A percentile compares a stretch with the other conserved stretches of the same genome.
These are phyloP conservation scores for Fusarium camptoceras DNA, from an alignment of 2,329 filamentous ascomycete genomes.

Conservation along the genomic window DNA sequence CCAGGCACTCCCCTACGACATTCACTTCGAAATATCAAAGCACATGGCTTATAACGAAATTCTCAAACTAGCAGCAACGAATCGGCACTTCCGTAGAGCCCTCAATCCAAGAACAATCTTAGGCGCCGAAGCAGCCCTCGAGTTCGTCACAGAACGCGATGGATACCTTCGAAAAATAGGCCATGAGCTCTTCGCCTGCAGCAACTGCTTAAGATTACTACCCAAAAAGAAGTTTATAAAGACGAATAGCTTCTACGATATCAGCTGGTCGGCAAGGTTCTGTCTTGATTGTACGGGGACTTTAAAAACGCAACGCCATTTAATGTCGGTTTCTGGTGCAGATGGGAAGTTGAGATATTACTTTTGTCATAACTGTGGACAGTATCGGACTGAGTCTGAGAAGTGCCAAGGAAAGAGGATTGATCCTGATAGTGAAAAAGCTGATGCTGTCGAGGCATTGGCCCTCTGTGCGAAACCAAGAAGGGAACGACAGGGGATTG, in stretches of 20 bases:
- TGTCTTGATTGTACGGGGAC: slow-evolving; percentile 37
- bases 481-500: slow-evolving; percentile 2
- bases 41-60: slow-evolving; percentile 17
- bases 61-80: slow-evolving; percentile 24
- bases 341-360: slow-evolving; percentile 27
- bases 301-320: slow-evolving; percentile 4
- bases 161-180: background rate
- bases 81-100: slow-evolving; percentile 15
- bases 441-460: background rate
- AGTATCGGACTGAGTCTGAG: slow-evolving; percentile 23
- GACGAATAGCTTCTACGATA: background rate
- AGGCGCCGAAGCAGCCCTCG: background rate
- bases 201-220: slow-evolving; percentile 25
- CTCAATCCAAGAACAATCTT: slow-evolving; percentile 18
- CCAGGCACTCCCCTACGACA: slow-evolving; percentile 30
- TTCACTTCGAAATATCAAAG: slow-evolving; percentile 30
- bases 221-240: slow-evolving; percentile 26
- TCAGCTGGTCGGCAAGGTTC: background rate
- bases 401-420: slow-evolving; percentile 19
- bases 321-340: slow-evolving; percentile 6
- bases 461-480: slow-evolving; percentile 3
- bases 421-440: background rate
- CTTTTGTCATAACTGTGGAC: slow-evolving; percentile 39
- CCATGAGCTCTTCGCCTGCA: slow-evolving; percentile 26
- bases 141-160: slow-evolving; percentile 20